Percentiles rank a stretch among this genome's conserved stretches.
These are phyloP conservation scores for Pichia nakasei DNA, from an alignment of 805 yeast genomes.

Conservation along the genomic window DNA sequence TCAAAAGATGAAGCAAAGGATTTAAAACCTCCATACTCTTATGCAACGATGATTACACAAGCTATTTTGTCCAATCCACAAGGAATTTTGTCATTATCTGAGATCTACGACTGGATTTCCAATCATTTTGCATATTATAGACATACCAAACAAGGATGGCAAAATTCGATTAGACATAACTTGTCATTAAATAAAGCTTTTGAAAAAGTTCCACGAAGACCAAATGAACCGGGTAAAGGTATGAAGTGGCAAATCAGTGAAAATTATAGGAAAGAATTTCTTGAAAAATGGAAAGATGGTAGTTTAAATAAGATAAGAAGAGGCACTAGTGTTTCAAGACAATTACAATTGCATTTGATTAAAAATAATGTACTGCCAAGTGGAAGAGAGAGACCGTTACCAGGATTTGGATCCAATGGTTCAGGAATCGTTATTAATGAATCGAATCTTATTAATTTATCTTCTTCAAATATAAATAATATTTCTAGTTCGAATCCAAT, in stretches of 20 bases:
- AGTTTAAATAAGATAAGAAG: conserved; percentile 64
- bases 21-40: conserved; percentile 92
- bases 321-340: conserved; percentile 76
- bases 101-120: conserved; percentile 87
- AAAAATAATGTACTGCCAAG: conserved; percentile 48
- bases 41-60: conserved; percentile 97
- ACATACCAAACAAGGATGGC: conserved; percentile 94
- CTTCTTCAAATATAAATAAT: not conserved
- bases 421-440: not conserved
- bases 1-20: conserved; percentile 88
- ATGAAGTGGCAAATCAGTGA: conserved; percentile 98
- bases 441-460: not conserved
- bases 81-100: conserved; percentile 81
- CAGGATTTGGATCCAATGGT: not conserved
- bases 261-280: conserved; percentile 72
- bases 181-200: conserved; percentile 92
- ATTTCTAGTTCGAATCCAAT: too few relatives aligned
- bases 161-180: conserved; percentile 93
- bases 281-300: conserved; percentile 72
- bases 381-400: conserved; percentile 16
- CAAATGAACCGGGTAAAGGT: conserved; percentile 97
- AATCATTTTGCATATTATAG: conserved; percentile 86
- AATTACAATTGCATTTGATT: conserved; percentile 65
- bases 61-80: conserved; percentile 85
- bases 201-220: conserved; percentile 92